These are phyloP conservation scores for Dipsacomyces acuminosporus DNA, from an alignment of 371 early-diverging fungal genomes.

Conservation along the genomic window DNA sequence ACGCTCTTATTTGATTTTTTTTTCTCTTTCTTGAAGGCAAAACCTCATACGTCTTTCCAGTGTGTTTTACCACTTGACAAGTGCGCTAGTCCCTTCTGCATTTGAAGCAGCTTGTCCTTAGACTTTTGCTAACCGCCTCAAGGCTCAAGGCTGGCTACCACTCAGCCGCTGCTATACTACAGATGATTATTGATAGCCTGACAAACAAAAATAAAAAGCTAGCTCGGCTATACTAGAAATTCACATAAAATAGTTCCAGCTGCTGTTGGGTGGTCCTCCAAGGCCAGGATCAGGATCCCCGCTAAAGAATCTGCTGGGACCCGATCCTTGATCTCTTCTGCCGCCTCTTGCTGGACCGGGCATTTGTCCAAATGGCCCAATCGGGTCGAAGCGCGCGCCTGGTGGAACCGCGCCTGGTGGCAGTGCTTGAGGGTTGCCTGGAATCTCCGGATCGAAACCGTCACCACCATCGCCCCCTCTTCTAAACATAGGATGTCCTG, in stretches of 20 bases:
- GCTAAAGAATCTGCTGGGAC: constrained; percentile 31
- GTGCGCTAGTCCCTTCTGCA: too few species aligned
- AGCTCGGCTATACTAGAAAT: constrained; percentile 43
- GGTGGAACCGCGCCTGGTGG: constrained; percentile 76
- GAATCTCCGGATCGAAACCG: constrained; percentile 20
- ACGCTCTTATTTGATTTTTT: too few species aligned
- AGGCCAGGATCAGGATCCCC: constrained; percentile 43
- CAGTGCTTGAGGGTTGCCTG: constrained; percentile 40
- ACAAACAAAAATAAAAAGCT: too few species aligned
- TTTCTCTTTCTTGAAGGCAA: too few species aligned
- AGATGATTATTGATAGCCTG: too few species aligned
- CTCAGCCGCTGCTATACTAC: too few species aligned
- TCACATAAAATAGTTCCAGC: constrained; percentile 31
- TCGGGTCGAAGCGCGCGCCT: constrained; percentile 93
- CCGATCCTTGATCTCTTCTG: constrained; percentile 33
- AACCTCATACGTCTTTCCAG: too few species aligned
- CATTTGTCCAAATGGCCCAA: constrained; percentile 67
- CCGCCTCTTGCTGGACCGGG: constrained; percentile 50
- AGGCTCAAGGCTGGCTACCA: too few species aligned
- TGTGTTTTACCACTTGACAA: too few species aligned
- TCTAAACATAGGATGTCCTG: constrained; percentile 85
- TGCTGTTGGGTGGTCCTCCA: constrained; percentile 21
- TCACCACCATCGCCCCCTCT: constrained; percentile 44
- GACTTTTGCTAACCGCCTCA: too few species aligned
- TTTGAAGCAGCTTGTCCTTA: too few species aligned